Percentiles rank a stretch among this genome's conserved stretches.
Evolutionary conservation across 768 basidiomycete genomes (phyloP).

Genomic region (Nidularia sp.): DNA sequence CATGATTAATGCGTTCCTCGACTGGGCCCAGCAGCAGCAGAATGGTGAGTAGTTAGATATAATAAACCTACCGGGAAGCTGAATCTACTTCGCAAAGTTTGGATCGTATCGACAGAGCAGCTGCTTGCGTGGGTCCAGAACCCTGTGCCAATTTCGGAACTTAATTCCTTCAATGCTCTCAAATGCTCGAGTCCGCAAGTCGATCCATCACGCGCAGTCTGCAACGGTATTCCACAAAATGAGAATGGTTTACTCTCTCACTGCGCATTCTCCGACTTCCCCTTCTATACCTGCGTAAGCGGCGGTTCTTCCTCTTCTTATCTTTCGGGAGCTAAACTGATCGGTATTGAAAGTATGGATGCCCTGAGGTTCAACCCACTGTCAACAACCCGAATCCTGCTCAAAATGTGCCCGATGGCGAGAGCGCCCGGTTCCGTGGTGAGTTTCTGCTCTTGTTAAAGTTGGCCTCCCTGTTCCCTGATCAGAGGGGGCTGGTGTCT

Average conservation of each 20-base stretch:
- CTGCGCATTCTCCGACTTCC: slow-evolving; percentile 71
- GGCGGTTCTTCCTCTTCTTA: not conserved
- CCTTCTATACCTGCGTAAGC: slow-evolving; percentile 73
- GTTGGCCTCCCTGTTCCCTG: not conserved
- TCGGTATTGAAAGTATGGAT: slow-evolving; percentile 55
- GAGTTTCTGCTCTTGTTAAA: slow-evolving; percentile 15
- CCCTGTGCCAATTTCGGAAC: slow-evolving; percentile 60
- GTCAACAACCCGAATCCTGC: slow-evolving; percentile 62
- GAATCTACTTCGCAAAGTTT: slow-evolving; percentile 32
- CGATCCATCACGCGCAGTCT: slow-evolving; percentile 49
- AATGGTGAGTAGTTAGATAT: slow-evolving; percentile 38
- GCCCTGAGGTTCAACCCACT: slow-evolving; percentile 51
- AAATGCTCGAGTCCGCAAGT: slow-evolving; percentile 66
- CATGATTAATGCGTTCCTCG: slow-evolving; percentile 78
- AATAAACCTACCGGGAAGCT: not conserved
- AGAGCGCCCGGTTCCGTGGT: slow-evolving; percentile 53
- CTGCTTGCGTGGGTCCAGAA: slow-evolving; percentile 72
- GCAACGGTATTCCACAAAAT: slow-evolving; percentile 73
- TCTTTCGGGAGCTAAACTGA: not conserved
- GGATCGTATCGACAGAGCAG: slow-evolving; percentile 72
- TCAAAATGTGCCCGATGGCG: slow-evolving; percentile 44
- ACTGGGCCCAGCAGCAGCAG: slow-evolving; percentile 73
- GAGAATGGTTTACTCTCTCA: slow-evolving; percentile 56
- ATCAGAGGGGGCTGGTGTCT: not conserved
- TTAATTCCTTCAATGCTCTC: slow-evolving; percentile 48